Percentiles rank a stretch among this genome's conserved stretches.
Conservation (phyloP, 106 monocot species). For the Chionographis japonica region DNA sequence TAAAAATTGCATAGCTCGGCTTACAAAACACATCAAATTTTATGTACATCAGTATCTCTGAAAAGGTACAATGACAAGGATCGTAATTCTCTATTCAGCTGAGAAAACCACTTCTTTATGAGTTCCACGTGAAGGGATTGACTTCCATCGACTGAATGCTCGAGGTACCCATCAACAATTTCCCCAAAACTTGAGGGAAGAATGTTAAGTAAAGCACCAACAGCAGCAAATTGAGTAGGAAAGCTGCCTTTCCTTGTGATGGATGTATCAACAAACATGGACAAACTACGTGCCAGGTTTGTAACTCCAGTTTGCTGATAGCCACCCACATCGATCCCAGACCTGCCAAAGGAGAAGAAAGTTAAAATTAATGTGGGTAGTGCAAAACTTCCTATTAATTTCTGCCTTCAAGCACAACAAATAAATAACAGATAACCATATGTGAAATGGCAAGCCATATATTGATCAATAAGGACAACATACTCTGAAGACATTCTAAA, state of each 20-base stretch:
- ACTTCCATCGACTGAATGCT: neutral
- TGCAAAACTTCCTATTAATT: too few species aligned
- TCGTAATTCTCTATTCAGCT: neutral
- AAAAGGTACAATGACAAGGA: neutral
- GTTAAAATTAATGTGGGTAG: neutral
- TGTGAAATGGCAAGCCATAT: too few species aligned
- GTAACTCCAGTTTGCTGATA: neutral
- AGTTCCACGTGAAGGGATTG: neutral
- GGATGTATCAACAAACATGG: neutral
- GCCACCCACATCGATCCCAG: neutral
- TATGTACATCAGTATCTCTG: neutral
- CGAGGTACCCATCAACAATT: neutral
- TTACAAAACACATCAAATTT: neutral
- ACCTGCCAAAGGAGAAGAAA: neutral
- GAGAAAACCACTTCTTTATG: conserved; percentile 1
- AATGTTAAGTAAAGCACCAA: neutral
- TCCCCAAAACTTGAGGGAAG: neutral
- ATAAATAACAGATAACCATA: too few species aligned
- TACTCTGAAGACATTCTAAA: too few species aligned
- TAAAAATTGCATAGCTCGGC: neutral
- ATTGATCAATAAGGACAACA: too few species aligned
- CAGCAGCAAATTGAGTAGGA: conserved; percentile 1
- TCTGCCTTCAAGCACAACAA: too few species aligned
- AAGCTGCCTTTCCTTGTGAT: neutral
- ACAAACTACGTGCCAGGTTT: neutral